Base-by-base conservation (phyloP, 805 yeast genomes). In the Kuraishia hungarica region DNA sequence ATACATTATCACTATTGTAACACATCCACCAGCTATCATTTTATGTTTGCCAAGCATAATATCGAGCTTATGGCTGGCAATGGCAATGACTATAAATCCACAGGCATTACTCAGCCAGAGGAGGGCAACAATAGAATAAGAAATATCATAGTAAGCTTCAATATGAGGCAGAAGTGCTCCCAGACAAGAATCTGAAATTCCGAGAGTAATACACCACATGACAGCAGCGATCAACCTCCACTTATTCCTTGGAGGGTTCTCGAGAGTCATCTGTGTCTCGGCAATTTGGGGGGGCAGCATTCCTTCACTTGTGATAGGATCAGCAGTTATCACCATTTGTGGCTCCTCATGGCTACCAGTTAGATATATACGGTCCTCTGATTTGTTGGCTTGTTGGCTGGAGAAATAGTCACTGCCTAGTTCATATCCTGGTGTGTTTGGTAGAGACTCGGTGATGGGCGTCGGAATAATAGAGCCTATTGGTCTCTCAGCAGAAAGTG, bases 91-190 rank as follows among this genome's bases (percentile, higher is more conserved):
- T 10, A 82, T 74, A 61, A 71, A 82, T 0, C 87, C 87, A n/a
- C 74, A 53, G 0, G 86, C 84, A 62, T 75, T 80, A 39, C 81
- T 72, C 57, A 82, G 65, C 86, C 87, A 82, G 52, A 82, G 74
- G 55, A 79, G 61, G 1, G 87, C 81, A 1, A 81, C 84, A n/a
- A 78, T 60, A 2, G 83, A 72, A 61, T 82, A 82, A 20, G 68
- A 68, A 54, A 82, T 71, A 39, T 62, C 54, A 61, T 81, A 83
- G 61, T 75, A 72, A 3, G 55, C 62, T 59, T 83, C 86, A 47
- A 83, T 78, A 49, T 70, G 67, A 5, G 84, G 85, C 53, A 83
- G 65, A n/a, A 83, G 64, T 0, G 86, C 83, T 56, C 87, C 87
- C 1, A 83, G 79, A 15, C 82, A 80, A 56, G 83, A 83, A 61